Conservation (phyloP, 352 stramenopile species). For the Globisporangium parvum region DNA sequence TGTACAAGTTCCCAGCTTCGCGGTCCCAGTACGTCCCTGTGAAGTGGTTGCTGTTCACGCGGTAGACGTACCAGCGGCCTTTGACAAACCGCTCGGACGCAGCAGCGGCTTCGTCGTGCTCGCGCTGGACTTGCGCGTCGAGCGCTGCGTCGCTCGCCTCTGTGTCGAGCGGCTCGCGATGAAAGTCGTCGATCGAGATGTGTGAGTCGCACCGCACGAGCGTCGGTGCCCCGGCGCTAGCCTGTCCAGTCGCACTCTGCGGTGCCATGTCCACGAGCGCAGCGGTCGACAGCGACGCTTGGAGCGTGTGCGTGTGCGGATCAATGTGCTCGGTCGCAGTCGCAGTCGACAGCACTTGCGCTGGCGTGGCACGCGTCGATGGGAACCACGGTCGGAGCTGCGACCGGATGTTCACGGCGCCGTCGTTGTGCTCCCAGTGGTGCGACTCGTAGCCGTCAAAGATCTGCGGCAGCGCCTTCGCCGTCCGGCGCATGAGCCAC, state of each 20-base stretch:
- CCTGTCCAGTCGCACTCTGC: conserved; percentile 5
- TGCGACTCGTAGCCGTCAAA: conserved; percentile 55
- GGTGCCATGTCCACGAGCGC: too few relatives aligned
- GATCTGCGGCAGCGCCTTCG: conserved; percentile 37
- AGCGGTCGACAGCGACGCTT: conserved; percentile 22
- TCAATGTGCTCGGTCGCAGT: background rate
- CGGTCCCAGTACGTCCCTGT: conserved; percentile 63
- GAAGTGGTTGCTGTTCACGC: conserved; percentile 70
- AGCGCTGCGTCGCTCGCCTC: background rate
- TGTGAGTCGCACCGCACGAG: conserved; percentile 54
- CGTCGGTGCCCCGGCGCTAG: background rate
- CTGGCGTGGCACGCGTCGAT: conserved; percentile 11
- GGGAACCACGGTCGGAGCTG: conserved; percentile 69
- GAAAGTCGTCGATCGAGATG: conserved; percentile 68
- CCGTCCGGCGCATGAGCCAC: conserved; percentile 52
- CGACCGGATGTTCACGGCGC: conserved; percentile 63
- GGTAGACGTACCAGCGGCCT: conserved; percentile 76
- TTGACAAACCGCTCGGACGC: conserved; percentile 31
- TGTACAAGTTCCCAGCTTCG: conserved; percentile 55
- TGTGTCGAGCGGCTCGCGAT: conserved; percentile 28
- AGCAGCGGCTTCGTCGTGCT: conserved; percentile 3
- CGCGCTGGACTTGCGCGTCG: too few relatives aligned
- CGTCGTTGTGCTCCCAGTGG: conserved; percentile 71
- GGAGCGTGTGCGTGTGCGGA: conserved; percentile 16
- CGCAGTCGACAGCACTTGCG: conserved; percentile 22